Evolutionary conservation across 495 filamentous ascomycete species (phyloP), one percentile per base, ranked within the genome.

Genomic region (Mytilinidion resinicola): DNA sequence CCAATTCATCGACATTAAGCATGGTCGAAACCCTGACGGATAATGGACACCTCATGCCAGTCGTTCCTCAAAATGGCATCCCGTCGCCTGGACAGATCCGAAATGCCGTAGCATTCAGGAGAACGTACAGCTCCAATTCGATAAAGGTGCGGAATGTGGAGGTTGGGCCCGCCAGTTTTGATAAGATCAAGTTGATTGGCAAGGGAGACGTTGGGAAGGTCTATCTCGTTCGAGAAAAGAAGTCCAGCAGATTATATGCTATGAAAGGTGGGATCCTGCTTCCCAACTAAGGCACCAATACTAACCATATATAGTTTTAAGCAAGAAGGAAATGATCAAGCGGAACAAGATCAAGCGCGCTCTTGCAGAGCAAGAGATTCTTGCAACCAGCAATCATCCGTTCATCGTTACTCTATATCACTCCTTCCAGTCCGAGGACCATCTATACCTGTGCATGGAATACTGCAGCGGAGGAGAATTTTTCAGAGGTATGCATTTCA

Each of bases 311-410:
- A 44, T 69, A 98, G 93, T 98, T 9, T 66, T 98, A 75, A 97
- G 91, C 80, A 98, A 98, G 76, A 96, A 96, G 79, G 93, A 98
- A 77, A 98, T 98, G 93, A 98, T 98, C 77, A 98, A 98, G 78
- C 86, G 93, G 35, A 98, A 98, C 75, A 98, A 98, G 81, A 98
- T 98, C 78, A 98, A 98, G 79, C 85, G 93, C 63, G 93, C 93
- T 47, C 76, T 98, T 69, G 93, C 93, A 25, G 93, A 98, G 72
- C 93, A 98, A 73, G 93, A 98, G 69, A 98, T 98, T 67, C 75
- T 98, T 44, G 93, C 93, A 17, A 98, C 93, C 5, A 96, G 92
- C 76, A 98, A 98, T 63, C 93, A 98, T 68, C 93, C 93, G 0
- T 98, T 98, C 69, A 98, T 98, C 70, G 93, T 98, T 55, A 98